Conservation (phyloP, 2,329 filamentous ascomycete species). For the Magnaporthales sp. region DNA sequence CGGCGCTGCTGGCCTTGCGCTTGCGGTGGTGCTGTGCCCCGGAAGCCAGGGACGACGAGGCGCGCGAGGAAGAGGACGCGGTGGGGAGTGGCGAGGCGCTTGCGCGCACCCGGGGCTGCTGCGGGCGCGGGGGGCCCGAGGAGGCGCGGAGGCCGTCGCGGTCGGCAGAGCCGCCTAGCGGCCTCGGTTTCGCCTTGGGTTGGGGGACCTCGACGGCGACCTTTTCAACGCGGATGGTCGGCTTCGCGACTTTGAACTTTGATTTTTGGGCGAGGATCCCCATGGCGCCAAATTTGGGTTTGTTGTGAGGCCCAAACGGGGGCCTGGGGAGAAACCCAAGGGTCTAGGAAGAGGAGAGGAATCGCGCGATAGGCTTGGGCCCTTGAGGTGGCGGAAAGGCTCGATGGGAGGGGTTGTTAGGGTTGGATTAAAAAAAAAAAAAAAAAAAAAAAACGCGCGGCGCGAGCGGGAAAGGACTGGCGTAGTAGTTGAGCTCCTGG, state of each 20-base stretch:
- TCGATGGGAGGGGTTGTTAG: background rate
- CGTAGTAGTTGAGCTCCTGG: background rate
- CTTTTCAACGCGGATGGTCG: slow-evolving; percentile 43
- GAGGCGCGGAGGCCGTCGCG: slow-evolving; percentile 19
- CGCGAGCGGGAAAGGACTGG: background rate
- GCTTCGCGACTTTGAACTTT: slow-evolving; percentile 42
- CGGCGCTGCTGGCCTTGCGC: slow-evolving; percentile 32
- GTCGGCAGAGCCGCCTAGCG: slow-evolving; percentile 17
- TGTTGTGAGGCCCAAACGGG: background rate
- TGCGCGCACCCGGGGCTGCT: slow-evolving; percentile 10
- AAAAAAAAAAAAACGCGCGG: background rate
- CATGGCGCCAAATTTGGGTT: slow-evolving; percentile 17
- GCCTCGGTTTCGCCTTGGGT: slow-evolving; percentile 25
- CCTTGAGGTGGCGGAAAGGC: background rate
- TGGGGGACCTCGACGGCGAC: slow-evolving; percentile 34
- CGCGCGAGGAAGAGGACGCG: slow-evolving; percentile 10
- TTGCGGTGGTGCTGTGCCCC: slow-evolving; percentile 28
- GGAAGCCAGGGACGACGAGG: slow-evolving; percentile 16
- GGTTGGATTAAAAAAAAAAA: background rate
- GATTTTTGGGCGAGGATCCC: slow-evolving; percentile 32
- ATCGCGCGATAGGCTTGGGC: too few species aligned
- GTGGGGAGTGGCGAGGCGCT: slow-evolving; percentile 11
- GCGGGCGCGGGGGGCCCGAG: slow-evolving; percentile 31
- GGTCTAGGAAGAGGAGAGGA: too few species aligned
- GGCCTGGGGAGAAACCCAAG: background rate